A percentile compares a stretch with the other conserved stretches of the same genome.
These are phyloP conservation scores for Hibiscus syriacus DNA, from an alignment of 345 rosid species.

Conservation along the genomic window DNA sequence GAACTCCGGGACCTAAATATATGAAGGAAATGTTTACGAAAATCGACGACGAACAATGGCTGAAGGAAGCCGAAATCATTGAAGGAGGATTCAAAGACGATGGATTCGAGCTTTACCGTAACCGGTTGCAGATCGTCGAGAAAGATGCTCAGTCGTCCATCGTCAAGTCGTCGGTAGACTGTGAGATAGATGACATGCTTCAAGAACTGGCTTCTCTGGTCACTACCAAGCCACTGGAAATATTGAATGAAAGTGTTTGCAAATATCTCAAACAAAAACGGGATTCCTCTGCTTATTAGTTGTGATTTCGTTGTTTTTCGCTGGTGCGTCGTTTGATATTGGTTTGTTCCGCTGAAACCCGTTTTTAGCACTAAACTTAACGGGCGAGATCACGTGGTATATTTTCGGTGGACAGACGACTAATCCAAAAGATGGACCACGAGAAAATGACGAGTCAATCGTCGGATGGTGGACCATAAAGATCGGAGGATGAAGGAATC, in stretches of 20 bases:
- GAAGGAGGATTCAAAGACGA: constrained; percentile 25
- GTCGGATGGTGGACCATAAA: too few relatives aligned
- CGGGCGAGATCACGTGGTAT: too few relatives aligned
- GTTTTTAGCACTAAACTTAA: too few relatives aligned
- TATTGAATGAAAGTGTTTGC: too few relatives aligned
- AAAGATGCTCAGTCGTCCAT: constrained; percentile 21
- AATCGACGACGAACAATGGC: constrained; percentile 24
- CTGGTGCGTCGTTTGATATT: too few relatives aligned
- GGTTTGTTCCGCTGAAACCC: too few relatives aligned
- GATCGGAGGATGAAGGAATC: too few relatives aligned
- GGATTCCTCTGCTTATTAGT: not conserved
- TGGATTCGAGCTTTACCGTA: constrained; percentile 13
- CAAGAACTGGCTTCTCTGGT: constrained; percentile 1
- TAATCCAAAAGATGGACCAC: too few relatives aligned
- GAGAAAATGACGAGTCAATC: too few relatives aligned
- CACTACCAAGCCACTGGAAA: not conserved
- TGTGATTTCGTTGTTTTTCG: too few relatives aligned
- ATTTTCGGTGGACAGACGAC: too few relatives aligned
- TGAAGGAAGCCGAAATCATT: constrained; percentile 24
- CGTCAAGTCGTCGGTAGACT: constrained; percentile 18
- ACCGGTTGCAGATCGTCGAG: constrained; percentile 23
- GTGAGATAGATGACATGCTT: constrained; percentile 24
- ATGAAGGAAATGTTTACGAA: too few relatives aligned
- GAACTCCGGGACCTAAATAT: constrained; percentile 22
- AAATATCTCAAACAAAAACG: constrained; percentile 11